These are phyloP conservation scores for Nemania bipapillata DNA, from an alignment of 2,329 filamentous ascomycete genomes.

Conservation along the genomic window DNA sequence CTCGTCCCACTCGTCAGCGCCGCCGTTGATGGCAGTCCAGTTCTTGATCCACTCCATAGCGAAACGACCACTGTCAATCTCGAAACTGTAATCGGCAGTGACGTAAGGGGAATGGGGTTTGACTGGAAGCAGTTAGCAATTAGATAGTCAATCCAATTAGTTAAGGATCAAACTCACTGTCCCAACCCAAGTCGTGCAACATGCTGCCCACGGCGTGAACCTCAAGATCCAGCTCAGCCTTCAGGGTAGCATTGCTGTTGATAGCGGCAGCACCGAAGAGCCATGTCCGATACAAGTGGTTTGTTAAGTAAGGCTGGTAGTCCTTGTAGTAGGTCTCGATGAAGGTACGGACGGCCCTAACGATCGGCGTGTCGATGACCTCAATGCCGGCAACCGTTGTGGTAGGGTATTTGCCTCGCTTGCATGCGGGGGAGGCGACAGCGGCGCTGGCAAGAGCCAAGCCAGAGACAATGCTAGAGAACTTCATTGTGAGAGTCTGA, in stretches of 20 bases:
- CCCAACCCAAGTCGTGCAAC: conserved; percentile 35
- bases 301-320: conserved; percentile 34
- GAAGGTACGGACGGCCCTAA: conserved; percentile 23
- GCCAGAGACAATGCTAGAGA: conserved; percentile 31
- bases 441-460: conserved; percentile 30
- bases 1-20: conserved; percentile 30
- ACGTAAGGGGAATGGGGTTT: conserved; percentile 33
- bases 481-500: conserved; percentile 32
- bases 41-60: conserved; percentile 39
- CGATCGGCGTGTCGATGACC: conserved; percentile 35
- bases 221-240: conserved; percentile 35
- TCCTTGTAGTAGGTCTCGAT: conserved; percentile 33
- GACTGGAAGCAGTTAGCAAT: conserved; percentile 23
- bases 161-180: conserved; percentile 28
- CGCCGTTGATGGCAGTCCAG: conserved; percentile 27
- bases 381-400: conserved; percentile 33
- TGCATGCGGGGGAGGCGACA: conserved; percentile 2
- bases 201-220: conserved; percentile 30
- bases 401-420: conserved; percentile 18
- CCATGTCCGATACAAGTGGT: conserved; percentile 34
- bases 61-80: conserved; percentile 34
- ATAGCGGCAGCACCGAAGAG: conserved; percentile 35
- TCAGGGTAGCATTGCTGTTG: conserved; percentile 33
- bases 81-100: conserved; percentile 29
- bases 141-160: background rate